These are phyloP conservation scores for Oryza australiensis DNA, from an alignment of 176 grass and related monocot species.

Conservation along the genomic window DNA sequence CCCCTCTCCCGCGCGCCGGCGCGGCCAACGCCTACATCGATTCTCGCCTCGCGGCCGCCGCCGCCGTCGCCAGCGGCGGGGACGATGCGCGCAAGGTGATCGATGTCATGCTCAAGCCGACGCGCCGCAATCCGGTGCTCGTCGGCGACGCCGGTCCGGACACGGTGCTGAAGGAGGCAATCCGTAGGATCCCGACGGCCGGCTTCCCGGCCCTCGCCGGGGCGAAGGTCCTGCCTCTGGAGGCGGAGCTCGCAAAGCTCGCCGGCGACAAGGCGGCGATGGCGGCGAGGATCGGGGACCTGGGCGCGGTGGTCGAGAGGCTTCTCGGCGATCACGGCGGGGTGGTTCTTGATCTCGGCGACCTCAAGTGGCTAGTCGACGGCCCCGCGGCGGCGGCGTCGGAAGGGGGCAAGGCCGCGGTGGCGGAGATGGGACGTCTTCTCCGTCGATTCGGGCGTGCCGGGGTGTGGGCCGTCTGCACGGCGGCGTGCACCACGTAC, in stretches of 20 bases:
- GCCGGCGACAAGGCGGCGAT: constrained; percentile 38
- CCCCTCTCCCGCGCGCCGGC: constrained; percentile 27
- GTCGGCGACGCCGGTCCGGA: constrained; percentile 67
- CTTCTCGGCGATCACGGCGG: constrained; percentile 39
- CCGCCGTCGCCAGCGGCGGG: background rate
- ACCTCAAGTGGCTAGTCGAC: constrained; percentile 78
- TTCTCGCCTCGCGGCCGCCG: constrained; percentile 33
- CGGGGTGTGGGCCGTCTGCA: constrained; percentile 67
- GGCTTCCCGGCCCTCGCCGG: constrained; percentile 32
- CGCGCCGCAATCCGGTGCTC: constrained; percentile 77
- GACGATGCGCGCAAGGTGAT: constrained; percentile 76
- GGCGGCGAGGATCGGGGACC: constrained; percentile 46
- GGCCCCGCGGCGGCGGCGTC: constrained; percentile 30
- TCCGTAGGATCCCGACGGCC: constrained; percentile 49
- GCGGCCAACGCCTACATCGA: constrained; percentile 41
- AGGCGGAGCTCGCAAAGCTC: constrained; percentile 43
- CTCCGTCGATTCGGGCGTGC: constrained; percentile 42
- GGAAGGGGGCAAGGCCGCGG: constrained; percentile 56
- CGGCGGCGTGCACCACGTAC: constrained; percentile 75
- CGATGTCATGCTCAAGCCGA: constrained; percentile 69
- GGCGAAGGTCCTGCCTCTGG: constrained; percentile 58
- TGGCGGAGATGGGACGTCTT: constrained; percentile 70
- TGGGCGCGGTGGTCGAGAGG: constrained; percentile 42
- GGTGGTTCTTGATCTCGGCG: constrained; percentile 78
- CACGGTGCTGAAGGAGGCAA: constrained; percentile 52